phyloP scores from a whole-genome alignment of 352 stramenopile genomes.

The Pythium periplocum region DNA sequence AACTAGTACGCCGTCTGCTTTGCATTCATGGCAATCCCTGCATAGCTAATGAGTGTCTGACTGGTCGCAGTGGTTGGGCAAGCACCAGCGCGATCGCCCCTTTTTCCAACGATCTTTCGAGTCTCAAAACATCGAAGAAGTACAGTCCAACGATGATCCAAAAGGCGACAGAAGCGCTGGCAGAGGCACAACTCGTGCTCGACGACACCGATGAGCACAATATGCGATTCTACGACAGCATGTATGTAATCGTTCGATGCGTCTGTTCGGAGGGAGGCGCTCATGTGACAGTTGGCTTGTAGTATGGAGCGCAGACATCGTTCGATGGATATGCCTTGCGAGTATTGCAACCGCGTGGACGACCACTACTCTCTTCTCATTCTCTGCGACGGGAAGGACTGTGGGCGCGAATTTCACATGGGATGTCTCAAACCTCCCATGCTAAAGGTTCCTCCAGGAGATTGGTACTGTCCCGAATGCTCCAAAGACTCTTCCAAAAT shows the following conservation, averaged over 20 bases:
- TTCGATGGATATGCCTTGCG: slow-evolving; percentile 72
- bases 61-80: slow-evolving; percentile 57
- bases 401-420: slow-evolving; percentile 85
- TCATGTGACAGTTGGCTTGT: not conserved
- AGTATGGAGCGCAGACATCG: slow-evolving; percentile 73
- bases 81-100: slow-evolving; percentile 62
- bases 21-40: no score
- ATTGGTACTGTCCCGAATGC: slow-evolving; percentile 79
- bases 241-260: slow-evolving; percentile 34
- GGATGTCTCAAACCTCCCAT: slow-evolving; percentile 73
- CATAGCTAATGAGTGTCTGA: no score
- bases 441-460: slow-evolving; percentile 44
- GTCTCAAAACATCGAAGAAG: slow-evolving; percentile 59
- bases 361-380: slow-evolving; percentile 80
- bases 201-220: slow-evolving; percentile 52
- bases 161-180: slow-evolving; percentile 36
- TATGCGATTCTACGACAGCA: slow-evolving; percentile 68
- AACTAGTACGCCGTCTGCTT: slow-evolving; percentile 66
- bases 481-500: slow-evolving; percentile 32
- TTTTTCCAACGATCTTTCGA: slow-evolving; percentile 61
- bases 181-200: slow-evolving; percentile 63
- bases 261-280: no score
- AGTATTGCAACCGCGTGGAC: slow-evolving; percentile 75
- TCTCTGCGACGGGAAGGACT: slow-evolving; percentile 78
- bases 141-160: slow-evolving; percentile 69